Percentiles rank a stretch among this genome's conserved stretches.
phyloP scores from a whole-genome alignment of 331 rosid species.

The Dryas integrifolia region DNA sequence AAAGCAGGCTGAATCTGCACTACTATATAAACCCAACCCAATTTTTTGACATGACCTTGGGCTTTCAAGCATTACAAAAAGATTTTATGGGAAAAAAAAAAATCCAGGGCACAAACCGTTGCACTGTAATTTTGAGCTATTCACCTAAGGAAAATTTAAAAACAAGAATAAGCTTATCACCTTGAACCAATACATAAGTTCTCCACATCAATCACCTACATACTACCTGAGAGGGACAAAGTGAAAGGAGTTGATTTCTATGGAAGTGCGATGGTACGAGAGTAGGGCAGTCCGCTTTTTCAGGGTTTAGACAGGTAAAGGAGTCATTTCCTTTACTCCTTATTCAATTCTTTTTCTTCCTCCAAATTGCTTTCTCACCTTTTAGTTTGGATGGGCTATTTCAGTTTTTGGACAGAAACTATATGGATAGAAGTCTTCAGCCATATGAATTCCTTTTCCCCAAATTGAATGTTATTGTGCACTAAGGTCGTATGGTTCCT shows the following conservation, averaged over 20 bases:
- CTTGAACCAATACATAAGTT: background rate
- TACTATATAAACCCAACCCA: background rate
- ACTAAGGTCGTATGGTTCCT: background rate
- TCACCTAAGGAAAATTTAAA: background rate
- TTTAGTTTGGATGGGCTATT: background rate
- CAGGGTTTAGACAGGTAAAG: background rate
- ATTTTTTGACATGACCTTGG: too few species aligned
- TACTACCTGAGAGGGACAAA: too few species aligned
- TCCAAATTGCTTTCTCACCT: background rate
- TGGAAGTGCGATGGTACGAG: background rate
- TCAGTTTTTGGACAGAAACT: background rate
- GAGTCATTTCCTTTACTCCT: background rate
- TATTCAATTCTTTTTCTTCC: background rate
- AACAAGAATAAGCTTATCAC: background rate
- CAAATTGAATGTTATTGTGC: background rate
- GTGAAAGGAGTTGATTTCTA: too few species aligned
- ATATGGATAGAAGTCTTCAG: background rate
- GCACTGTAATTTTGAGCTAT: background rate
- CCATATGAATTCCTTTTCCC: background rate
- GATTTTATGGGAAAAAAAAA: too few species aligned
- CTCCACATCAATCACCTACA: background rate
- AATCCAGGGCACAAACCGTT: too few species aligned
- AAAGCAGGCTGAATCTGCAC: slow-evolving; percentile 3
- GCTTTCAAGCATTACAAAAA: background rate
- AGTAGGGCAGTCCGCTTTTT: background rate